Conservation (phyloP, 441 rosid genomes). For the Euphorbia celastroides region DNA sequence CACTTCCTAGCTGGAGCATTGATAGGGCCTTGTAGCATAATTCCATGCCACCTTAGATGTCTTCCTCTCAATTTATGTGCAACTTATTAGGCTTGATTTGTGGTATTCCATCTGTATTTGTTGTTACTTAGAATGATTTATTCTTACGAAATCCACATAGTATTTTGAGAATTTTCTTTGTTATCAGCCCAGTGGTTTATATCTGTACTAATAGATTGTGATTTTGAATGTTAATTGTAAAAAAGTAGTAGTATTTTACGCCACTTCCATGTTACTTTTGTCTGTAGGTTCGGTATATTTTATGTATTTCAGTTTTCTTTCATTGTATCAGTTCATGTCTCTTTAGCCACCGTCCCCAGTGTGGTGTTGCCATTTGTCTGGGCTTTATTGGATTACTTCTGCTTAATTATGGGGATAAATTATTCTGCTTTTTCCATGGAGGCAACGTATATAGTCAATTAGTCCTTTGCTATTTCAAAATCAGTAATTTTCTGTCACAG, state of each 20-base stretch:
- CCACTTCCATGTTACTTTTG: background rate
- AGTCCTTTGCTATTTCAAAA: constrained; percentile 1
- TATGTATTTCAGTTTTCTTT: no score
- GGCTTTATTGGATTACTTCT: no score
- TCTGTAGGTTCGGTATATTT: no score
- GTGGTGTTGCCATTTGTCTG: no score
- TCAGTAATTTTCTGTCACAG: background rate
- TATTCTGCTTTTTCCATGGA: background rate
- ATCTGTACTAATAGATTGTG: background rate
- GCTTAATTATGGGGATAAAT: background rate
- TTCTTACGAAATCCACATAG: background rate
- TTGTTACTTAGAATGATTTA: background rate
- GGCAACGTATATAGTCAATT: background rate
- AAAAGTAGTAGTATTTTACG: background rate
- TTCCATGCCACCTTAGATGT: no score
- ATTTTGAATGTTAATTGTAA: background rate
- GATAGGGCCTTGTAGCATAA: no score
- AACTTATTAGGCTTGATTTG: no score
- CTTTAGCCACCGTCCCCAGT: no score
- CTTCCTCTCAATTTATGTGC: no score
- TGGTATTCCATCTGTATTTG: background rate
- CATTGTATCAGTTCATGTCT: no score
- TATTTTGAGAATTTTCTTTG: background rate
- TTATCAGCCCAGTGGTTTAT: background rate
- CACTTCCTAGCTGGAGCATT: no score